Percentiles rank a stretch among this genome's conserved stretches.
Conservation (phyloP, 2,329 filamentous ascomycete species). For the Pseudogymnoascus pannorum region DNA sequence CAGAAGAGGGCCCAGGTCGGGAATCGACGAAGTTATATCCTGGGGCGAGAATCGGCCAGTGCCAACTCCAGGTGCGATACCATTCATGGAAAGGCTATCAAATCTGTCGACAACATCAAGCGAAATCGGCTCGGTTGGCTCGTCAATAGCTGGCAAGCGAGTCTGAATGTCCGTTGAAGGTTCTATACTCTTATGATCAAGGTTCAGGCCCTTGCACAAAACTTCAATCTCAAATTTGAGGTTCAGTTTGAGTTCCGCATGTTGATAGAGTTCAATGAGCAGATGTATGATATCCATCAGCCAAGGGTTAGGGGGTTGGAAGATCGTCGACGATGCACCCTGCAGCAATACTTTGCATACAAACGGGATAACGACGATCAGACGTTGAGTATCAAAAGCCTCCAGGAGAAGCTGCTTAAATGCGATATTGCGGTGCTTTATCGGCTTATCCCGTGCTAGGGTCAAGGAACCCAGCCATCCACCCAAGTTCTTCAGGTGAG, state of each 20-base stretch:
- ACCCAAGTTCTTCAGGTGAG: constrained; percentile 86
- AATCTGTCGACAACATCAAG: constrained; percentile 72
- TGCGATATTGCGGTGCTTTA: constrained; percentile 92
- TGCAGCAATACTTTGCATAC: constrained; percentile 93
- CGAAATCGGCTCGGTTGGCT: constrained; percentile 46
- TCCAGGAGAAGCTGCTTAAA: constrained; percentile 95
- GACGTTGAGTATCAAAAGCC: constrained; percentile 83
- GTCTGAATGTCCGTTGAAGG: constrained; percentile 81
- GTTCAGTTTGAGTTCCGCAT: constrained; percentile 88
- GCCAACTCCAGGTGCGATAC: constrained; percentile 55
- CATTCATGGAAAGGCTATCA: constrained; percentile 72
- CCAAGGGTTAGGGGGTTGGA: constrained; percentile 94
- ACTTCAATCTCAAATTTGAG: constrained; percentile 99
- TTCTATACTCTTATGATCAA: constrained; percentile 90
- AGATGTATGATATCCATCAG: constrained; percentile 91
- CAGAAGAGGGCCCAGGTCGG: constrained; percentile 73
- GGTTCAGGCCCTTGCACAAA: constrained; percentile 79
- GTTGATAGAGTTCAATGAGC: constrained; percentile 87
- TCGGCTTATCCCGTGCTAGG: constrained; percentile 86
- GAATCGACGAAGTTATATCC: constrained; percentile 70
- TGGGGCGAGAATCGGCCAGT: constrained; percentile 70
- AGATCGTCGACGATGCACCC: constrained; percentile 76
- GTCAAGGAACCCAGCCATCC: constrained; percentile 91
- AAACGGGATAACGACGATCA: constrained; percentile 91
- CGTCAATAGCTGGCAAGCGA: constrained; percentile 55